Conservation (phyloP, 2,329 filamentous ascomycete genomes). For the Nannizzia gypsea region DNA sequence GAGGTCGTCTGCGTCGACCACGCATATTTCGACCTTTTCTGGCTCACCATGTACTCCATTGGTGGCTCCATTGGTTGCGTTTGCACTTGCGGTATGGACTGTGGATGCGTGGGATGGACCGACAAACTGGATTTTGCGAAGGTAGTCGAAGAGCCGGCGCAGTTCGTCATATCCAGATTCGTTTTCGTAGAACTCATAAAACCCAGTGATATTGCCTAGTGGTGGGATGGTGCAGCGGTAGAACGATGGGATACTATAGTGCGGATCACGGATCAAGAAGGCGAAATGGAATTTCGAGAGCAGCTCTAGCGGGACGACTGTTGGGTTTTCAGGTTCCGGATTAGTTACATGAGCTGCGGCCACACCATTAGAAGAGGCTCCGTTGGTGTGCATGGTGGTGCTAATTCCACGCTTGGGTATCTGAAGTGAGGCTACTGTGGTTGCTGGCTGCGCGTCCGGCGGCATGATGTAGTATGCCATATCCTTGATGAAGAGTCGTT, state of each 20-base stretch:
- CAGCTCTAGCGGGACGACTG: constrained; percentile 62
- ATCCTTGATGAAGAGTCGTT: constrained; percentile 95
- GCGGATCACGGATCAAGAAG: constrained; percentile 94
- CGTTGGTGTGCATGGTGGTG: constrained; percentile 28
- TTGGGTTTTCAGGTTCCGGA: constrained; percentile 63
- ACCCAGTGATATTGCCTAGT: constrained; percentile 68
- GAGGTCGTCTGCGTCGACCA: constrained; percentile 88
- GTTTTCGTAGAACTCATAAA: constrained; percentile 70
- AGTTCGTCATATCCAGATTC: constrained; percentile 90
- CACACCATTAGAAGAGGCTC: constrained; percentile 19
- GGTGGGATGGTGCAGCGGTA: constrained; percentile 90
- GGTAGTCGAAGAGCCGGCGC: constrained; percentile 74
- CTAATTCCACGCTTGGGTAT: constrained; percentile 49
- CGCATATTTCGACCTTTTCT: constrained; percentile 54
- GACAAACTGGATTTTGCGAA: constrained; percentile 56
- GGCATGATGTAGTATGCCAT: constrained; percentile 88
- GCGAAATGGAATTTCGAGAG: constrained; percentile 81
- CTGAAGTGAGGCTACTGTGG: constrained; percentile 65
- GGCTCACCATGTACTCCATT: constrained; percentile 6
- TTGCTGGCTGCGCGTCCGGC: constrained; percentile 54
- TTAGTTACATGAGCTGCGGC: constrained; percentile 28
- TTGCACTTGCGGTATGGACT: constrained; percentile 21
- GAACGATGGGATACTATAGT: constrained; percentile 81
- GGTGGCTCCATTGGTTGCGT: constrained; percentile 18
- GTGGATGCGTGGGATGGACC: constrained; percentile 51